Evolutionary conservation across 2,329 filamentous ascomycete species (phyloP).

Genomic region (Penicillium sp.): DNA sequence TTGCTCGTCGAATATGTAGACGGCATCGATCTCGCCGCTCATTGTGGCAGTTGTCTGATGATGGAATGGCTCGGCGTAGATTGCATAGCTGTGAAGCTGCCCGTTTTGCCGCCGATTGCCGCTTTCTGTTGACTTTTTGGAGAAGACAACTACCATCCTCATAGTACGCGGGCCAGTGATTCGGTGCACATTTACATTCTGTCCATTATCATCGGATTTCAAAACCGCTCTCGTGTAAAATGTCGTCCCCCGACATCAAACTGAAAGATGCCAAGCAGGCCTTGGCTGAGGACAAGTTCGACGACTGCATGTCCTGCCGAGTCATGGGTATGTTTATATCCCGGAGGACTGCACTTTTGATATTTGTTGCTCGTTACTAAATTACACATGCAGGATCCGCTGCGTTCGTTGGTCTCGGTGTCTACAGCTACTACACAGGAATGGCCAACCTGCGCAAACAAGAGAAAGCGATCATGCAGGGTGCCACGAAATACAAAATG

Average conservation of each 20-base stretch:
- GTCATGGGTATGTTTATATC: constrained; percentile 59
- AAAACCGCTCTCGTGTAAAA: constrained; percentile 38
- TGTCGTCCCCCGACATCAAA: constrained; percentile 45
- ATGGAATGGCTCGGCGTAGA: constrained; percentile 11
- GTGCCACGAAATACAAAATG: constrained; percentile 72
- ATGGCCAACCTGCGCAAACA: constrained; percentile 70
- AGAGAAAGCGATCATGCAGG: constrained; percentile 62
- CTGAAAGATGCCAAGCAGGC: constrained; percentile 64
- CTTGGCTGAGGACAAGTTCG: constrained; percentile 40
- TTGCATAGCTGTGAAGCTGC: constrained; percentile 24
- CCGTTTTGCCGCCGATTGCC: constrained; percentile 36
- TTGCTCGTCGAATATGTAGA: constrained; percentile 96
- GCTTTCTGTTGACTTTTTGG: constrained; percentile 26
- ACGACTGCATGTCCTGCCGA: constrained; percentile 72
- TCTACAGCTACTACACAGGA: constrained; percentile 76
- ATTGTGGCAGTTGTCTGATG: constrained; percentile 54
- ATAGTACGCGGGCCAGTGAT: not conserved
- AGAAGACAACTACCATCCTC: not conserved
- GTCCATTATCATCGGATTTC: not conserved
- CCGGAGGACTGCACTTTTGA: not conserved
- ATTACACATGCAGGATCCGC: constrained; percentile 60
- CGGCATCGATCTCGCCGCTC: constrained; percentile 86
- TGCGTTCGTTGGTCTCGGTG: constrained; percentile 73
- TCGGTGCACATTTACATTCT: not conserved
- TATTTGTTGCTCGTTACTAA: constrained; percentile 9